Conservation (phyloP, 768 basidiomycete genomes). For the Boletus pseudo-olivaceus region DNA sequence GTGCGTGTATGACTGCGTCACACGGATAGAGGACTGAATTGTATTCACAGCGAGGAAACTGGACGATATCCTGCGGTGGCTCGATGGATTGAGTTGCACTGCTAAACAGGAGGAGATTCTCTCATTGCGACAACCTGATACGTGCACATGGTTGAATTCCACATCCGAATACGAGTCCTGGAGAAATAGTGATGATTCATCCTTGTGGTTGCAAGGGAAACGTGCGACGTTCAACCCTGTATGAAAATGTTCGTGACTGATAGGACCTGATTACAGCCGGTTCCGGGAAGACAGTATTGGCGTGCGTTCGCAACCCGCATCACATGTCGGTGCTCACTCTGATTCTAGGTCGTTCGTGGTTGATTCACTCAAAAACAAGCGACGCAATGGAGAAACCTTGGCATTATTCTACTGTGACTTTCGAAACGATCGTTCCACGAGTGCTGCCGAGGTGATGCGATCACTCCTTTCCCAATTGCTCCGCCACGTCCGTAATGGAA, state of each 20-base stretch:
- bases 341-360: constrained; percentile 5
- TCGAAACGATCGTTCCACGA: no score
- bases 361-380: neutral
- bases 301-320: constrained; percentile 1
- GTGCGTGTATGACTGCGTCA: neutral
- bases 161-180: constrained; percentile 3
- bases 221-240: neutral
- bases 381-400: neutral
- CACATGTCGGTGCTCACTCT: neutral
- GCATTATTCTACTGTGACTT: constrained; percentile 18
- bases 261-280: constrained; percentile 5
- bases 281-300: constrained; percentile 17
- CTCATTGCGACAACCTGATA: constrained; percentile 8
- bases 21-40: neutral
- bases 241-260: neutral
- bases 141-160: constrained; percentile 10
- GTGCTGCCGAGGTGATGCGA: constrained; percentile 7
- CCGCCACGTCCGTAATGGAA: neutral
- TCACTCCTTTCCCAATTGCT: constrained; percentile 17
- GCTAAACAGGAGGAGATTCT: constrained; percentile 10
- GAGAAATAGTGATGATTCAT: neutral
- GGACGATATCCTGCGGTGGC: constrained; percentile 7
- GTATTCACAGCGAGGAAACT: neutral
- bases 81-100: constrained; percentile 11
- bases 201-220: constrained; percentile 19